These are phyloP conservation scores for Plasmodium vivax DNA, from an alignment of 169 alveolate genomes.

Conservation along the genomic window DNA sequence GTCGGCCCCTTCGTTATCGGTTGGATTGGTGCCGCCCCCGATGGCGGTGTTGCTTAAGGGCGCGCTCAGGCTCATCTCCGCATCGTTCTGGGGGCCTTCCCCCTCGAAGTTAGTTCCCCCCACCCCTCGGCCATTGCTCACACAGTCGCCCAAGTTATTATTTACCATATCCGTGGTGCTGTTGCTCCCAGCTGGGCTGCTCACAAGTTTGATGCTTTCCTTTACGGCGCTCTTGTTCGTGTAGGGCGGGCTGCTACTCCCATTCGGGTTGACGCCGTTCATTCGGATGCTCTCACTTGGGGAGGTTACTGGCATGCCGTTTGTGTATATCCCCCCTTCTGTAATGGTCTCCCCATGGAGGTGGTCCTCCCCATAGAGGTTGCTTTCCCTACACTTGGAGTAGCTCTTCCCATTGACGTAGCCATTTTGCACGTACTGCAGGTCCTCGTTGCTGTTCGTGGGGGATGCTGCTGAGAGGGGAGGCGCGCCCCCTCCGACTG, in stretches of 20 bases:
- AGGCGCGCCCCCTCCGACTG: neutral
- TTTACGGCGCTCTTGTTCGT: neutral
- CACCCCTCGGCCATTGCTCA: neutral
- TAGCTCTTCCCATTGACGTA: neutral
- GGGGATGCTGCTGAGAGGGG: neutral
- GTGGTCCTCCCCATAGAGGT: neutral
- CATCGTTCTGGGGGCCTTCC: neutral
- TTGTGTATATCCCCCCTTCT: neutral
- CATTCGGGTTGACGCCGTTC: neutral
- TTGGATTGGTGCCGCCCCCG: neutral
- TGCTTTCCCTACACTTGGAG: neutral
- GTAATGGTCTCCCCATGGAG: neutral
- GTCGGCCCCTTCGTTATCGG: neutral
- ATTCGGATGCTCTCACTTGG: neutral
- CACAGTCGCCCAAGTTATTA: neutral
- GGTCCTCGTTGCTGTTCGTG: neutral
- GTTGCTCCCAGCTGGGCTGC: neutral
- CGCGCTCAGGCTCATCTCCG: neutral
- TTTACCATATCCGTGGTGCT: slow-evolving; percentile 18
- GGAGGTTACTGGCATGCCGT: neutral
- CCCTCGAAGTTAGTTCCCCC: neutral
- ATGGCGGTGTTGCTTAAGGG: neutral
- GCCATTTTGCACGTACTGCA: neutral
- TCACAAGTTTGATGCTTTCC: neutral
- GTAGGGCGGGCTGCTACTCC: neutral